Evolutionary conservation across 2,329 filamentous ascomycete genomes (phyloP).

Genomic region (Fusarium kyushuense): DNA sequence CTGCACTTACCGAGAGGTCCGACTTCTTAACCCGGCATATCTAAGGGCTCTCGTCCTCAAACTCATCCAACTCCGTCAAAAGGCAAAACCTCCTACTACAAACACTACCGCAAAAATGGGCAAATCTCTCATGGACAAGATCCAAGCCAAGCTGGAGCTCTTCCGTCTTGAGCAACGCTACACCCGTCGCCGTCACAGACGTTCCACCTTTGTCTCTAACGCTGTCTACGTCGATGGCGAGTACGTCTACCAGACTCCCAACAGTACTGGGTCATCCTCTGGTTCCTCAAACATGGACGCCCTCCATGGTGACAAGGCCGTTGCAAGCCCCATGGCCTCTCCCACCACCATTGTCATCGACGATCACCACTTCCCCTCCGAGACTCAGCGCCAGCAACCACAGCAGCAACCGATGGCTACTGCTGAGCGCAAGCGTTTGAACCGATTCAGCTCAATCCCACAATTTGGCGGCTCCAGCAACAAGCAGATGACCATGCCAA

Average conservation of each 20-base stretch:
- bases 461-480: conserved; percentile 60
- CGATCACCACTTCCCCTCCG: conserved; percentile 38
- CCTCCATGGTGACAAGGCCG: conserved; percentile 53
- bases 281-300: conserved; percentile 57
- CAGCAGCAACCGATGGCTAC: conserved; percentile 30
- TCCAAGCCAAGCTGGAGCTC: conserved; percentile 82
- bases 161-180: conserved; percentile 96
- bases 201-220: conserved; percentile 88
- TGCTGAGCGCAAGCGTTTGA: conserved; percentile 61
- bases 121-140: conserved; percentile 67
- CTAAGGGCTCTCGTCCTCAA: conserved; percentile 5
- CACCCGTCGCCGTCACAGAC: conserved; percentile 85
- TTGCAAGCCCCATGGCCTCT: conserved; percentile 36
- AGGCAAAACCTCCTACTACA: background rate
- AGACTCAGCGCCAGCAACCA: conserved; percentile 28
- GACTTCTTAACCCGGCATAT: conserved; percentile 19
- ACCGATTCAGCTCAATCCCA: conserved; percentile 68
- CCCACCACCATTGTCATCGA: conserved; percentile 47
- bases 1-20: conserved; percentile 25
- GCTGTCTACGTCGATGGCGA: conserved; percentile 95
- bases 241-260: conserved; percentile 82
- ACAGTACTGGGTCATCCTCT: conserved; percentile 67
- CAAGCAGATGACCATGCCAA: conserved; percentile 52
- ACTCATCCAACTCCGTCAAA: conserved; percentile 2
- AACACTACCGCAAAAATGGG: conserved; percentile 56